phyloP scores from a whole-genome alignment of 805 yeast genomes.

The Hyphopichia homilentoma region DNA sequence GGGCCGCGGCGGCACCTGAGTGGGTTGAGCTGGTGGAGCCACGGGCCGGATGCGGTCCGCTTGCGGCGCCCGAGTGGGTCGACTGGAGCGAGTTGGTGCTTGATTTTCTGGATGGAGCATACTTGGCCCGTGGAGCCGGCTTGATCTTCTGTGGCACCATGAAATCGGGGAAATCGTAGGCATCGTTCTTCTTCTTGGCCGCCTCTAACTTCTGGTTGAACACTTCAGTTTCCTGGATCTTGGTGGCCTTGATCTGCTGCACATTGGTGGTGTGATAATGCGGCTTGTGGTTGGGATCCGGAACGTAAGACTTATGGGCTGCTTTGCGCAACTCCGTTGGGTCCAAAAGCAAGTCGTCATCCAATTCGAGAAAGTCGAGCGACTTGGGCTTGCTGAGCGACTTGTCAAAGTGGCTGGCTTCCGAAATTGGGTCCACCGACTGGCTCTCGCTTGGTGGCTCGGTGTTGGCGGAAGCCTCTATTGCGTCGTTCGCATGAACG shows the following conservation, averaged over 20 bases:
- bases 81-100: background rate
- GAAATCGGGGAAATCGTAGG: slow-evolving; percentile 69
- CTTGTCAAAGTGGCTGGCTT: too few species aligned
- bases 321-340: slow-evolving; percentile 10
- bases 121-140: slow-evolving; percentile 36
- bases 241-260: slow-evolving; percentile 5
- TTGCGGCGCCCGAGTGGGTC: slow-evolving; percentile 7
- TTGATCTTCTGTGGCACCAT: slow-evolving; percentile 40
- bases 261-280: too few species aligned
- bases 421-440: too few species aligned
- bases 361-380: slow-evolving; percentile 39
- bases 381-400: slow-evolving; percentile 1
- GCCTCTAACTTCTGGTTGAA: slow-evolving; percentile 30
- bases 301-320: slow-evolving; percentile 3
- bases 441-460: too few species aligned
- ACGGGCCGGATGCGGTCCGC: slow-evolving; percentile 1
- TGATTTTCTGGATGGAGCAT: slow-evolving; percentile 10
- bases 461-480: too few species aligned
- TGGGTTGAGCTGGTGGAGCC: slow-evolving; percentile 2
- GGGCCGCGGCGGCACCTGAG: slow-evolving; percentile 10
- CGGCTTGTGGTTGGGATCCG: too few species aligned
- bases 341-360: slow-evolving; percentile 44
- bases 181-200: slow-evolving; percentile 65
- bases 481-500: too few species aligned
- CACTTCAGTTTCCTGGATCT: slow-evolving; percentile 4